These are phyloP conservation scores for Bathelium albidoporum DNA, from an alignment of 495 filamentous ascomycete genomes.

Conservation along the genomic window DNA sequence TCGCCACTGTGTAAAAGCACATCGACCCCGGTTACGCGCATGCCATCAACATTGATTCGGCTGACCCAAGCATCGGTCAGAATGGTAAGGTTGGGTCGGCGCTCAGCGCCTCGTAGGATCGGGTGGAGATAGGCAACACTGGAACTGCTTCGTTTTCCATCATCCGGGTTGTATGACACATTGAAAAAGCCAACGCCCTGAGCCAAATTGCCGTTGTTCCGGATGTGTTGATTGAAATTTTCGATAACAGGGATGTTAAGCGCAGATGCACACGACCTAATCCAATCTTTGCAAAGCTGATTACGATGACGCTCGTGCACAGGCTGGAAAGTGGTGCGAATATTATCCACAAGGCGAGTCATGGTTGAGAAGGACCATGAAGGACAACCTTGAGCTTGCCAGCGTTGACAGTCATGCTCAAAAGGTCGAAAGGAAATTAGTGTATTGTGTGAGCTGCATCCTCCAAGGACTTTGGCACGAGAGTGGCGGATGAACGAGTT, in stretches of 20 bases:
- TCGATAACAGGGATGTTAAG: constrained; percentile 65
- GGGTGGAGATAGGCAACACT: constrained; percentile 82
- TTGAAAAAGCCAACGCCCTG: constrained; percentile 76
- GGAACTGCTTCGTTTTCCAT: constrained; percentile 66
- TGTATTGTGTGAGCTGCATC: constrained; percentile 81
- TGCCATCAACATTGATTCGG: constrained; percentile 53
- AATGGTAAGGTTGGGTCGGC: constrained; percentile 65
- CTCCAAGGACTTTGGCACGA: constrained; percentile 73
- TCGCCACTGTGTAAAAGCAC: constrained; percentile 56
- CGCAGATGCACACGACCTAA: constrained; percentile 59
- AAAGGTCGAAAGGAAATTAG: constrained; percentile 78
- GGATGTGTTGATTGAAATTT: constrained; percentile 74
- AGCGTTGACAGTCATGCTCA: constrained; percentile 64
- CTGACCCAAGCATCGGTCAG: constrained; percentile 72
- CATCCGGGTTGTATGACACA: constrained; percentile 71
- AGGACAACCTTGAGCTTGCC: constrained; percentile 60
- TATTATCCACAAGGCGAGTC: constrained; percentile 60
- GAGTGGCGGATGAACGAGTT: constrained; percentile 79
- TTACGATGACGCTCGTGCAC: constrained; percentile 68
- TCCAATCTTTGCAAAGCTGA: constrained; percentile 75
- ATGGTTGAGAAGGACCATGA: constrained; percentile 74
- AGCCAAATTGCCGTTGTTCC: constrained; percentile 52
- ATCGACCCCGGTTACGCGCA: constrained; percentile 56
- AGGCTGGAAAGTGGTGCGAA: constrained; percentile 71
- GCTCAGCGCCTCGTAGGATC: constrained; percentile 65